phyloP scores from a whole-genome alignment of 768 basidiomycete genomes.

The Hebeloma cylindrosporum region DNA sequence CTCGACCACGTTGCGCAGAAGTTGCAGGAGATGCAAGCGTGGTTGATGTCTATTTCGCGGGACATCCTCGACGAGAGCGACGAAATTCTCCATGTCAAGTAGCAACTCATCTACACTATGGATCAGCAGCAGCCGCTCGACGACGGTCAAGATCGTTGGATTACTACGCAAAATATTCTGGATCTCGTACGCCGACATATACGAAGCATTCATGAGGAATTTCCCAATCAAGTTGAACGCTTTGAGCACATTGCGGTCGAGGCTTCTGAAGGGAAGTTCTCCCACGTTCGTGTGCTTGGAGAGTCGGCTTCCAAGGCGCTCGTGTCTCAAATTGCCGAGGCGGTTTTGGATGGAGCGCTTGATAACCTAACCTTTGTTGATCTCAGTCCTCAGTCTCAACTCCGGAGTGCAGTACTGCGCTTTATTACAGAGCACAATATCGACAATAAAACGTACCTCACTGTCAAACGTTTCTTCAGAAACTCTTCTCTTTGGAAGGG shows the following conservation, averaged over 20 bases:
- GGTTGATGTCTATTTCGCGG: slow-evolving; percentile 28
- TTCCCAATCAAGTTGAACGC: slow-evolving; percentile 24
- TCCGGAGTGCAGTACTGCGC: slow-evolving; percentile 4
- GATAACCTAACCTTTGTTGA: slow-evolving; percentile 12
- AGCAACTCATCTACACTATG: slow-evolving; percentile 49
- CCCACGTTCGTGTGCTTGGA: slow-evolving; percentile 18
- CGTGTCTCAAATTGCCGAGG: slow-evolving; percentile 9
- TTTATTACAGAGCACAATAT: slow-evolving; percentile 9
- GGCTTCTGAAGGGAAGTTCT: slow-evolving; percentile 6
- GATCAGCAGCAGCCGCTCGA: slow-evolving; percentile 39
- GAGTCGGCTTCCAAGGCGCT: slow-evolving; percentile 5
- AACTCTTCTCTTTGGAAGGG: slow-evolving; percentile 30
- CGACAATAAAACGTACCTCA: not conserved
- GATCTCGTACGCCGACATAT: slow-evolving; percentile 25
- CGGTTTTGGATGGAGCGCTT: slow-evolving; percentile 12
- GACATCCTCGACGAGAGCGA: slow-evolving; percentile 50
- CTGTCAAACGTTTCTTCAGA: slow-evolving; percentile 17
- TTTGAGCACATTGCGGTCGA: not conserved
- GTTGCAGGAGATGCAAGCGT: slow-evolving; percentile 28
- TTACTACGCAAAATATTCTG: slow-evolving; percentile 37
- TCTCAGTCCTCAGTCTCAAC: slow-evolving; percentile 7
- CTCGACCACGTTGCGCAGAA: slow-evolving; percentile 34
- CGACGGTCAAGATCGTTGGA: slow-evolving; percentile 44
- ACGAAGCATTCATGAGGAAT: slow-evolving; percentile 6
- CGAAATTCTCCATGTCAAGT: slow-evolving; percentile 46